Evolutionary conservation across 2,329 filamentous ascomycete species (phyloP).

Genomic region (Rugonectria rugulosa): DNA sequence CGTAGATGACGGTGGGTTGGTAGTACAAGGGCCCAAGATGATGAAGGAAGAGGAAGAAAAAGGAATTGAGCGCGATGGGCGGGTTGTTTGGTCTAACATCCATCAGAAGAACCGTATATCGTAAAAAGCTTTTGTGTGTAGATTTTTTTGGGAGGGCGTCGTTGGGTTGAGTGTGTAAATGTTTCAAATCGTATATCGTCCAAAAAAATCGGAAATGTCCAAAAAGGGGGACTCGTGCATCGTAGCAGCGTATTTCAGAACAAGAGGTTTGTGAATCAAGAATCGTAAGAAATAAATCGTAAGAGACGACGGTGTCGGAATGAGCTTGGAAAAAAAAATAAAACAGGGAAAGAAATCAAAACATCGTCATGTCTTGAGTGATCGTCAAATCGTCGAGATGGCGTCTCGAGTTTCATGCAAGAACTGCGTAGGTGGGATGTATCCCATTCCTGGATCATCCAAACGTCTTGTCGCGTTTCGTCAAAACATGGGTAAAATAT

Average conservation of each 20-base stretch:
- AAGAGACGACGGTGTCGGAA: constrained; percentile 3
- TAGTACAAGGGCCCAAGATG: constrained; percentile 24
- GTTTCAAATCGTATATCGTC: constrained; percentile 34
- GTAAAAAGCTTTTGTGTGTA: constrained; percentile 20
- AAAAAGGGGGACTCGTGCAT: constrained; percentile 11
- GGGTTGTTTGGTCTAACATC: constrained; percentile 12
- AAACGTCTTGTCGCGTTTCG: constrained; percentile 26
- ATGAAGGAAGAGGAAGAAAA: not conserved
- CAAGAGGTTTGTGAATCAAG: not conserved
- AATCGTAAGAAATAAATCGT: constrained; percentile 19
- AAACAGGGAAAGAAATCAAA: constrained; percentile 1
- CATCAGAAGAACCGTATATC: constrained; percentile 32
- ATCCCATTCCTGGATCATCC: constrained; percentile 23
- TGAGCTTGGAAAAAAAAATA: not conserved
- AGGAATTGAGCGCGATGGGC: constrained; percentile 5
- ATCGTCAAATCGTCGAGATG: constrained; percentile 38
- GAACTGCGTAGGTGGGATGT: constrained; percentile 13
- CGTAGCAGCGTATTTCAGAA: constrained; percentile 13
- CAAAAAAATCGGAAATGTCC: constrained; percentile 12
- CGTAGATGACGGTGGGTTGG: constrained; percentile 20
- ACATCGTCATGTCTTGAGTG: constrained; percentile 35
- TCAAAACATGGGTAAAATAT: constrained; percentile 12
- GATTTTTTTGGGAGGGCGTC: constrained; percentile 4
- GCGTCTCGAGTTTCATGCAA: constrained; percentile 25
- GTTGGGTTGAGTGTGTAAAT: constrained; percentile 21